A percentile compares a stretch with the other conserved stretches of the same genome.
phyloP scores from a whole-genome alignment of 371 early-diverging fungal species.

The Mortierella sp. region DNA sequence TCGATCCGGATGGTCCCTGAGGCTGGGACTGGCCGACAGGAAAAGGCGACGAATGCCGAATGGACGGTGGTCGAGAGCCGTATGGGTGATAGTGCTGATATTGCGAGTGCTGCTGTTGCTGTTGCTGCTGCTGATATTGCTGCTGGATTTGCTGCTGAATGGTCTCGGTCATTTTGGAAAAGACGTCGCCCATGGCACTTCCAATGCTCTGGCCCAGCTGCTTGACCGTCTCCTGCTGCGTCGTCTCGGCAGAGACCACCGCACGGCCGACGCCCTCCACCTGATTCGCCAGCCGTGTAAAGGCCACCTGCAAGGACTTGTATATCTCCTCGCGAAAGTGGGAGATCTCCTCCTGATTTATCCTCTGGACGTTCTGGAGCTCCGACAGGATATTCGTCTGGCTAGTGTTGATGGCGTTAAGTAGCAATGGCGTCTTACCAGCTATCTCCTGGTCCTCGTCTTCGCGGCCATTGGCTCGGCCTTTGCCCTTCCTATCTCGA shows the following conservation, averaged over 20 bases:
- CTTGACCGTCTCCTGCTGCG: slow-evolving; percentile 27
- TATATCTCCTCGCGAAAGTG: slow-evolving; percentile 49
- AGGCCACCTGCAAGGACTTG: slow-evolving; percentile 38
- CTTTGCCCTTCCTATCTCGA: slow-evolving; percentile 41
- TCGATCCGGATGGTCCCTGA: not conserved
- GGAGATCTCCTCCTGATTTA: slow-evolving; percentile 28
- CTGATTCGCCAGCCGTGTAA: slow-evolving; percentile 38
- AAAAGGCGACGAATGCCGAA: slow-evolving; percentile 34
- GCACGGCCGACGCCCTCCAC: slow-evolving; percentile 45
- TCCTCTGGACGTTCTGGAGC: slow-evolving; percentile 30
- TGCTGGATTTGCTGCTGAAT: slow-evolving; percentile 34
- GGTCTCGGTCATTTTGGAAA: slow-evolving; percentile 37
- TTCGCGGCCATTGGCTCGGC: slow-evolving; percentile 15
- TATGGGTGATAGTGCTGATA: slow-evolving; percentile 19
- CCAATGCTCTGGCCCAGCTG: slow-evolving; percentile 36
- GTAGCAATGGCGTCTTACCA: slow-evolving; percentile 41
- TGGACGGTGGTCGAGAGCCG: slow-evolving; percentile 24
- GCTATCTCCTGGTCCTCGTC: slow-evolving; percentile 28
- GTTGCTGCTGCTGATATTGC: slow-evolving; percentile 26
- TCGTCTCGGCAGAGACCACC: slow-evolving; percentile 26
- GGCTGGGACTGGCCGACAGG: slow-evolving; percentile 5
- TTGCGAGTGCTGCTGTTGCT: slow-evolving; percentile 15
- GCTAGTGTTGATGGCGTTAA: slow-evolving; percentile 49
- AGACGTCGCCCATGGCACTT: slow-evolving; percentile 34
- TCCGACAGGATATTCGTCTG: slow-evolving; percentile 49